phyloP scores from a whole-genome alignment of 257 asterid genomes.

The Gentiana macrophylla region DNA sequence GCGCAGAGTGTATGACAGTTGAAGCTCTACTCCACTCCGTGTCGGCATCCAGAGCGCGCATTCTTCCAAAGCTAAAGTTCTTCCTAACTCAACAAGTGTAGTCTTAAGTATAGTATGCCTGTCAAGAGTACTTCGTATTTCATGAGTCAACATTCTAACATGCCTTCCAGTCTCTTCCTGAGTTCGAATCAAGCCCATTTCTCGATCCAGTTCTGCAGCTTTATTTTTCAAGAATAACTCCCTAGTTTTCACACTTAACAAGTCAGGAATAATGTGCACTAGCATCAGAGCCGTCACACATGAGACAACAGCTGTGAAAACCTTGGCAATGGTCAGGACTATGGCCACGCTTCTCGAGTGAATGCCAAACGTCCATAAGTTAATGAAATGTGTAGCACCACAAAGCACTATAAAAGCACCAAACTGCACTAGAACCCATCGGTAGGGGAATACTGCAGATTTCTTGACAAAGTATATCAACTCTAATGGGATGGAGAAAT shows the following conservation, averaged over 20 bases:
- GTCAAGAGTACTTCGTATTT: slow-evolving; percentile 96
- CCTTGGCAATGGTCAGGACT: slow-evolving; percentile 80
- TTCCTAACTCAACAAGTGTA: slow-evolving; percentile 90
- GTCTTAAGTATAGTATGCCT: slow-evolving; percentile 89
- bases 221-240: slow-evolving; percentile 83
- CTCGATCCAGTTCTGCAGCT: slow-evolving; percentile 95
- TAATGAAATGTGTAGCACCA: slow-evolving; percentile 93
- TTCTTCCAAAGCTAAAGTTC: slow-evolving; percentile 82
- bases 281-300: slow-evolving; percentile 95
- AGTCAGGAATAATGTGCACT: slow-evolving; percentile 94
- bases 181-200: slow-evolving; percentile 92
- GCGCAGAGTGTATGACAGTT: slow-evolving; percentile 86
- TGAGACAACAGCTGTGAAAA: slow-evolving; percentile 79
- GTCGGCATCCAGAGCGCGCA: slow-evolving; percentile 99
- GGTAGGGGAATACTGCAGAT: slow-evolving; percentile 92
- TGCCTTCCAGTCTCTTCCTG: slow-evolving; percentile 98
- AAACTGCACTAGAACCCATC: slow-evolving; percentile 99
- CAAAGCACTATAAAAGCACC: slow-evolving; percentile 98
- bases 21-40: slow-evolving; percentile 82
- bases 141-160: slow-evolving; percentile 97
- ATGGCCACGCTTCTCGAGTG: slow-evolving; percentile 86
- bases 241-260: slow-evolving; percentile 89
- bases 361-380: slow-evolving; percentile 72
- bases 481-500: slow-evolving; percentile 94
- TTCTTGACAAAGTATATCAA: slow-evolving; percentile 88